Conservation (phyloP, 768 basidiomycete species). For the Termitomyces bulborhizus region DNA sequence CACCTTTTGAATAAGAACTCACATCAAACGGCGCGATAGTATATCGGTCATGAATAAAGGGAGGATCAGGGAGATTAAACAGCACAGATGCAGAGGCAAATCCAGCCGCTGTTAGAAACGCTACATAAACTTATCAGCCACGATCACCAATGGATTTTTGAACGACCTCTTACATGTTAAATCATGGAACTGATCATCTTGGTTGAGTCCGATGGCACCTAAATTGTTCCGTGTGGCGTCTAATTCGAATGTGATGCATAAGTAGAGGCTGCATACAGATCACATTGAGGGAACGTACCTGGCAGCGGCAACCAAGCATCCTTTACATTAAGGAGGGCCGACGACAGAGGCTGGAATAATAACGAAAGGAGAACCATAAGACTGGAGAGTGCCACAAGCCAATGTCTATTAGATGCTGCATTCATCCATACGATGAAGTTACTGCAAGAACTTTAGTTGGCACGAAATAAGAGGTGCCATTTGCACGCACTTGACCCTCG, state of each 20-base stretch:
- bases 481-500: constrained; percentile 36
- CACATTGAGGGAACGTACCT: constrained; percentile 20
- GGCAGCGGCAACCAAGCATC: constrained; percentile 37
- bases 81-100: constrained; percentile 44
- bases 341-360: constrained; percentile 46
- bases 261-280: neutral
- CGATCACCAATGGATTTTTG: neutral
- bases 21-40: constrained; percentile 44
- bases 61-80: constrained; percentile 37
- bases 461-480: neutral
- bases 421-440: constrained; percentile 42
- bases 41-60: constrained; percentile 40
- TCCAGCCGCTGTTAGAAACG: constrained; percentile 49
- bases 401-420: constrained; percentile 42
- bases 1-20: constrained; percentile 3
- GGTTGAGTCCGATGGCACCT: constrained; percentile 37
- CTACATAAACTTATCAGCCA: constrained; percentile 18
- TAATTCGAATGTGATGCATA: constrained; percentile 6
- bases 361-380: constrained; percentile 43
- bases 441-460: constrained; percentile 17
- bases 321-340: constrained; percentile 41
- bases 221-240: constrained; percentile 32
- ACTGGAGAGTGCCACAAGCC: constrained; percentile 42
- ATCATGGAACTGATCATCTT: constrained; percentile 38
- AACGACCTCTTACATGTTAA: constrained; percentile 32